phyloP scores from a whole-genome alignment of 2,329 filamentous ascomycete species.

The Dryadomyces quercus-mongolicae region DNA sequence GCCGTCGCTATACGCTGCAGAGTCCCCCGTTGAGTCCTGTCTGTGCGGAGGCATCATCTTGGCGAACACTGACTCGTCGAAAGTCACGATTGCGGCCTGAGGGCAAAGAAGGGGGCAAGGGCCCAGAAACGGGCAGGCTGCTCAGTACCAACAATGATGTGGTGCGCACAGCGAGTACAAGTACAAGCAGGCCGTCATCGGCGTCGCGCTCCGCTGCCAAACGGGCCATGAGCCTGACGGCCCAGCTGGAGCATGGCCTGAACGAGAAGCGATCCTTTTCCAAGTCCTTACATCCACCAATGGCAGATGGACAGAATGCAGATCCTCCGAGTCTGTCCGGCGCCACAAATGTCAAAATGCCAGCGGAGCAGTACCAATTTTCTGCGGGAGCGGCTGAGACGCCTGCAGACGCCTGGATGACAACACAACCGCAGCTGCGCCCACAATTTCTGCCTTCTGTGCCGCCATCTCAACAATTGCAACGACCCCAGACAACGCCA shows the following conservation, averaged over 20 bases:
- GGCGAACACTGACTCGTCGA: background rate
- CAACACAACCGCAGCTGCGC: conserved; percentile 14
- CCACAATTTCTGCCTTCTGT: background rate
- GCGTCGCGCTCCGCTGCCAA: background rate
- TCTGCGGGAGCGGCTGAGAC: too few relatives aligned
- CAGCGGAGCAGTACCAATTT: too few relatives aligned
- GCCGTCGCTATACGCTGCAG: conserved; percentile 16
- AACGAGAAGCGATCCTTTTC: conserved; percentile 3
- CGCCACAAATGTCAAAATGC: too few relatives aligned
- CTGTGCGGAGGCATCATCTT: conserved; percentile 7
- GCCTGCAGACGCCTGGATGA: too few relatives aligned
- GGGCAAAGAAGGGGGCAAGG: background rate
- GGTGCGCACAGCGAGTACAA: background rate
- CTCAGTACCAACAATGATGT: too few relatives aligned
- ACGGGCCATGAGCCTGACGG: conserved; percentile 20
- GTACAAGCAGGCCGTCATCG: background rate
- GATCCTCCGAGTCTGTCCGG: background rate
- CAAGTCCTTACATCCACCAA: conserved; percentile 7
- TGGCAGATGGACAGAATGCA: background rate
- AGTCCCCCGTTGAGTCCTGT: conserved; percentile 15
- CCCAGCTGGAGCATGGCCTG: conserved; percentile 16
- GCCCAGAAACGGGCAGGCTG: too few relatives aligned
- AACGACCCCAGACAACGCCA: background rate
- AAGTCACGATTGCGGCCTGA: background rate
- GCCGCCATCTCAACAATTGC: background rate